Conservation (phyloP, 768 basidiomycete genomes). For the Obba rivulosa region DNA sequence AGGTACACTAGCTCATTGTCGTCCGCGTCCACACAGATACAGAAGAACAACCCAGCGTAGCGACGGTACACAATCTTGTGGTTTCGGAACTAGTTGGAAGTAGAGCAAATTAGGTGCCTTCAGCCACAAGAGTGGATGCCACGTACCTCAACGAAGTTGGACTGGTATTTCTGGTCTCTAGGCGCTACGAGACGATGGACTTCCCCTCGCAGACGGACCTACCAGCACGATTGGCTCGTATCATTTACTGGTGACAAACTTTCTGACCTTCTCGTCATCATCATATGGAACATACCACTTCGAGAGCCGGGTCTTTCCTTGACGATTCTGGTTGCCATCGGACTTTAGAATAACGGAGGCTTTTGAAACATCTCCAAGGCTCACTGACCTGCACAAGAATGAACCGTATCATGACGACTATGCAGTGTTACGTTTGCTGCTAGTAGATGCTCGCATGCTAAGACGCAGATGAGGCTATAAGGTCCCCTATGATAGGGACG, state of each 20-base stretch:
- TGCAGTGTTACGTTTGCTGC: not conserved
- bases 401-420: conserved; percentile 82
- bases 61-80: conserved; percentile 97
- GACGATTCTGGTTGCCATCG: conserved; percentile 71
- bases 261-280: conserved; percentile 90
- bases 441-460: too few relatives aligned
- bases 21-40: conserved; percentile 94
- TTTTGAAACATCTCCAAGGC: not conserved
- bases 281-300: conserved; percentile 99
- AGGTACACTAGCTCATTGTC: conserved; percentile 98
- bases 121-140: not conserved
- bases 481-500: too few relatives aligned
- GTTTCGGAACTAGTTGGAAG: conserved; percentile 74
- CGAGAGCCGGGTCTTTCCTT: conserved; percentile 94
- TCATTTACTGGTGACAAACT: not conserved
- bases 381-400: conserved; percentile 88
- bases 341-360: not conserved
- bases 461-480: too few relatives aligned
- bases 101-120: not conserved
- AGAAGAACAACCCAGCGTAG: conserved; percentile 97
- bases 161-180: conserved; percentile 97
- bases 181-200: conserved; percentile 95
- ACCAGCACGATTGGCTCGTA: conserved; percentile 2
- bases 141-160: conserved; percentile 95
- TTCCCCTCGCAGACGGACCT: conserved; percentile 93